Percentiles rank a stretch among this genome's conserved stretches.
Conservation (phyloP, 495 filamentous ascomycete genomes). For the Neurospora sp. region DNA sequence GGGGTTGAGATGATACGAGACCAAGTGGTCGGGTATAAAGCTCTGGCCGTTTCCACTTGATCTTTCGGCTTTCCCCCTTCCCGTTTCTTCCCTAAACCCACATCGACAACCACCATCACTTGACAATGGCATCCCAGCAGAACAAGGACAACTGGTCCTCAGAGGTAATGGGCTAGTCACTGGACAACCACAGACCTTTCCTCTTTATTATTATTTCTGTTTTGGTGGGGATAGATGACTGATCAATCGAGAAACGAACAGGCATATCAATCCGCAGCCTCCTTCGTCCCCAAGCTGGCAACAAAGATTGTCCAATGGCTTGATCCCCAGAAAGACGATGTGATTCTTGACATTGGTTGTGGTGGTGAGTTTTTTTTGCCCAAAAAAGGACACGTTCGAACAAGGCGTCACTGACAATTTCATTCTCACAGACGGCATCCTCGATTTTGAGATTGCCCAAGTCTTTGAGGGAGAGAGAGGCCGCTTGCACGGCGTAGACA, state of each 20-base stretch:
- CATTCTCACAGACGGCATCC: constrained; percentile 43
- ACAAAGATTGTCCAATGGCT: constrained; percentile 56
- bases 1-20: neutral
- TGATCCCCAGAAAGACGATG: constrained; percentile 48
- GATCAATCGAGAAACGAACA: constrained; percentile 10
- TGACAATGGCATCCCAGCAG: constrained; percentile 18
- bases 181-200: neutral
- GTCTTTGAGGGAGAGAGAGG: constrained; percentile 28
- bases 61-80: neutral
- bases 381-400: neutral
- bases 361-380: constrained; percentile 37
- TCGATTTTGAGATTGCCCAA: constrained; percentile 46
- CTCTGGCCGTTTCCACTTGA: neutral
- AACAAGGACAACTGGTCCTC: constrained; percentile 50
- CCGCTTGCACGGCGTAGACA: constrained; percentile 53
- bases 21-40: neutral
- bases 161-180: constrained; percentile 27
- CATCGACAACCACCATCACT: neutral
- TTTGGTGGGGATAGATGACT: neutral
- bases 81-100: neutral
- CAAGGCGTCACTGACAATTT: neutral
- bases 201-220: neutral
- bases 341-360: constrained; percentile 64
- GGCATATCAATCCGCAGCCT: constrained; percentile 54
- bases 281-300: constrained; percentile 65